phyloP scores from a whole-genome alignment of 2,329 filamentous ascomycete genomes.

The Fusarium armeniacum region DNA sequence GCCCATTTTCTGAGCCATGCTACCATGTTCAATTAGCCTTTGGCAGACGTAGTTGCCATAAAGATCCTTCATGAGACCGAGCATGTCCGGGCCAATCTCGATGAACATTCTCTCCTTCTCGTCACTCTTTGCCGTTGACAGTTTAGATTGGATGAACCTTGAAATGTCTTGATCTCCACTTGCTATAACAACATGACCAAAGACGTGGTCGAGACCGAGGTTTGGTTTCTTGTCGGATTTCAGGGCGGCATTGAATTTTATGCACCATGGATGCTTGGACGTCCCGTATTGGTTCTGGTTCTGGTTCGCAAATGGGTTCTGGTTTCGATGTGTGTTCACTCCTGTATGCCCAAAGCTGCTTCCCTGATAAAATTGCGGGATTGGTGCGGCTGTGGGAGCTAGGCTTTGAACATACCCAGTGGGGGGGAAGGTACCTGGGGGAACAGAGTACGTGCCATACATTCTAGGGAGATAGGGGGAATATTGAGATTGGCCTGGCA shows the following conservation, averaged over 20 bases:
- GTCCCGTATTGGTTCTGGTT: conserved; percentile 39
- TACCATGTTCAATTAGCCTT: conserved; percentile 96
- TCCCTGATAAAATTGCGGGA: conserved; percentile 43
- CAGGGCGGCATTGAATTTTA: background rate
- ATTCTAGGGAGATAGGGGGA: conserved; percentile 52
- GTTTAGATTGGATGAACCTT: conserved; percentile 92
- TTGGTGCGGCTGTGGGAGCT: conserved; percentile 47
- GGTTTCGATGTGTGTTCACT: conserved; percentile 63
- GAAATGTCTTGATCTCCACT: conserved; percentile 96
- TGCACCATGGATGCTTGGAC: conserved; percentile 55
- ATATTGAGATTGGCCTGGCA: conserved; percentile 51
- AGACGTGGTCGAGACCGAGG: conserved; percentile 89
- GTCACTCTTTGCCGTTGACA: conserved; percentile 93
- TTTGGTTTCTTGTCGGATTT: conserved; percentile 67
- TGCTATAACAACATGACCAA: conserved; percentile 90
- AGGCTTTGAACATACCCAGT: conserved; percentile 53
- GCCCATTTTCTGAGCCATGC: conserved; percentile 90
- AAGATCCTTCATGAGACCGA: conserved; percentile 94
- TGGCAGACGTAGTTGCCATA: conserved; percentile 99
- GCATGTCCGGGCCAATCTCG: conserved; percentile 85
- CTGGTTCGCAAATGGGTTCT: conserved; percentile 59
- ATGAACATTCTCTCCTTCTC: conserved; percentile 92
- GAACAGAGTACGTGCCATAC: conserved; percentile 49
- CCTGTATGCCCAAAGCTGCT: conserved; percentile 50
- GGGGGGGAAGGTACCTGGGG: conserved; percentile 56